Evolutionary conservation across 176 grass and related monocot species (phyloP), one percentile per base, ranked within the genome.

Genomic region (Juncus effusus): DNA sequence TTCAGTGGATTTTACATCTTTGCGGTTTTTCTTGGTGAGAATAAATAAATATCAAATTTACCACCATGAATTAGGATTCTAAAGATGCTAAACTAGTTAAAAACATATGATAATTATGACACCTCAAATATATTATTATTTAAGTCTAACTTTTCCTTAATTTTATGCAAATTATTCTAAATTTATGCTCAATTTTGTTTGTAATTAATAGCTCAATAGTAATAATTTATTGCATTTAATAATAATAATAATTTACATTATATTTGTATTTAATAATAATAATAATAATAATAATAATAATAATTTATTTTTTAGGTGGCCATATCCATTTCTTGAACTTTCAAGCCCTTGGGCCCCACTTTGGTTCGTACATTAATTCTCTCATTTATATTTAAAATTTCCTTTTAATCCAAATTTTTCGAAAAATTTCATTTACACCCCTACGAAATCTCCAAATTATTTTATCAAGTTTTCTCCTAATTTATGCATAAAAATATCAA

Each of bases 21-120:
- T 89, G 78, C 56, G 81, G 86, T 16, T 73, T 89, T 69, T 67
- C 78, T 72, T 84, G 86, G 78, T 89, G 61, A 72, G 74, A 28
- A 11, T 71, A 28, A 11, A 56, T 62, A 44, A 28, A 28, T 28
- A 28, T 28, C 19, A 28, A 28, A 28, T 28, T 28, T 28, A 1
- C 19, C 19, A 28, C 19, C 19, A 28, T 28, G 0, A 28, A 28
- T 28, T 28, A 28, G 19, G 1, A 28, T 28, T 28, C 19, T 28
- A 28, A 28, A 28, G 19, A 28, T 28, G 19, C 19, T 28, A 28
- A 28, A 28, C 1, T 28, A 28, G 19, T 28, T 28, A 28, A 28
- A 28, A 28, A 28, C 19, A 28, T 28, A 28, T 28, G 19, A 28
- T 28, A 28, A 28, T 28, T 28, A 1, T 28, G 19, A 28, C 19